A percentile compares a stretch with the other conserved stretches of the same genome.
Evolutionary conservation across 352 stramenopile species (phyloP).

Genomic region (Phytophthora multivora): DNA sequence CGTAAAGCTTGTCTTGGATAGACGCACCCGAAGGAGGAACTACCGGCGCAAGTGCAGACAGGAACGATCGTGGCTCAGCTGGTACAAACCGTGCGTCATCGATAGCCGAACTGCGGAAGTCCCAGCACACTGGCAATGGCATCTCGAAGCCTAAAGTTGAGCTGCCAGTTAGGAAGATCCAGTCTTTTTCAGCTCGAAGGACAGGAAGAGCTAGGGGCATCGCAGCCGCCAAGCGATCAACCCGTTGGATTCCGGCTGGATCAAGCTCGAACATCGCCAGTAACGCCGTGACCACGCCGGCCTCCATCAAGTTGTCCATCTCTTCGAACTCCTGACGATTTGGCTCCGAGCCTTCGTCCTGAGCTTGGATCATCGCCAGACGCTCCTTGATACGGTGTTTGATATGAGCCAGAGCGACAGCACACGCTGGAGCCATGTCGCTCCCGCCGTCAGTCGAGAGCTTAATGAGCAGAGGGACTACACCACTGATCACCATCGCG

Average conservation of each 20-base stretch:
- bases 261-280: slow-evolving; percentile 84
- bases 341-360: slow-evolving; percentile 14
- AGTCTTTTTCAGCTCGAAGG: slow-evolving; percentile 47
- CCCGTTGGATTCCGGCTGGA: slow-evolving; percentile 61
- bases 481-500: slow-evolving; percentile 49
- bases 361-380: slow-evolving; percentile 20
- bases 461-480: slow-evolving; percentile 68
- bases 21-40: slow-evolving; percentile 48
- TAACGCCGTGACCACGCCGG: slow-evolving; percentile 69
- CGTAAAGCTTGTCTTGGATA: slow-evolving; percentile 79
- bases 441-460: slow-evolving; percentile 48
- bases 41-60: slow-evolving; percentile 45
- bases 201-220: slow-evolving; percentile 54
- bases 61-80: slow-evolving; percentile 62
- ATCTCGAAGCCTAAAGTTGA: slow-evolving; percentile 45
- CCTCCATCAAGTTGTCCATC: slow-evolving; percentile 65
- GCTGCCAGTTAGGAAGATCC: slow-evolving; percentile 56
- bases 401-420: slow-evolving; percentile 76
- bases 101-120: slow-evolving; percentile 69
- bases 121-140: slow-evolving; percentile 67
- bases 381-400: slow-evolving; percentile 74
- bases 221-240: slow-evolving; percentile 64
- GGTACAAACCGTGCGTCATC: slow-evolving; percentile 77
- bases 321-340: slow-evolving; percentile 29
- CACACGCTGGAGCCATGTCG: slow-evolving; percentile 74